phyloP scores from a whole-genome alignment of 208 protist species.

The Balamuthia mandrillaris region DNA sequence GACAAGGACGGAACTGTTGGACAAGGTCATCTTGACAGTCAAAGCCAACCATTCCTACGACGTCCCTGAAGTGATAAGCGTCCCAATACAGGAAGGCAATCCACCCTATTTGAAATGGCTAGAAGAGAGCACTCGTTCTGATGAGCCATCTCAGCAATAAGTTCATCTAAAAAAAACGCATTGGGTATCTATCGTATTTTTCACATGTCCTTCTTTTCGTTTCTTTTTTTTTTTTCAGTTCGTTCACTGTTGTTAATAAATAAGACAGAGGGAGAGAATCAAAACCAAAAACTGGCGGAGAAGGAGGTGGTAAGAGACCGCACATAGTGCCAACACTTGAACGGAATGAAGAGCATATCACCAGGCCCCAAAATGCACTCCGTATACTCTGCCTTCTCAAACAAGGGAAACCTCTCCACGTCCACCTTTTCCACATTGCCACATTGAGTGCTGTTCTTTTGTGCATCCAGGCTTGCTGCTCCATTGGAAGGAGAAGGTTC shows the following conservation, averaged over 20 bases:
- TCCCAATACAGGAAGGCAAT: neutral
- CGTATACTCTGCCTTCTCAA: slow-evolving; percentile 4
- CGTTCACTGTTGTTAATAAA: too few species aligned
- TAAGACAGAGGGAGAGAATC: too few species aligned
- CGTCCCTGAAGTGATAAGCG: neutral
- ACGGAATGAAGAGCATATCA: slow-evolving; percentile 54
- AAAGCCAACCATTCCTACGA: neutral
- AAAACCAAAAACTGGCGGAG: slow-evolving; percentile 45
- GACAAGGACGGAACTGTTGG: neutral
- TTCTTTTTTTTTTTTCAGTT: too few species aligned
- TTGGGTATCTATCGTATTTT: too few species aligned
- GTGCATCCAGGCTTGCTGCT: slow-evolving; percentile 3
- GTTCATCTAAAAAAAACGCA: too few species aligned
- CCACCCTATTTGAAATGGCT: slow-evolving; percentile 8
- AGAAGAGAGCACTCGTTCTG: too few species aligned
- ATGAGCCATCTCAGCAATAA: too few species aligned
- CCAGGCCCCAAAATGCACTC: slow-evolving; percentile 42
- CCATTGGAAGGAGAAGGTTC: neutral
- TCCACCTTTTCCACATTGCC: slow-evolving; percentile 24
- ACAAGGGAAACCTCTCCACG: slow-evolving; percentile 28
- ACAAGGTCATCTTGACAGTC: neutral
- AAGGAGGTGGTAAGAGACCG: slow-evolving; percentile 45
- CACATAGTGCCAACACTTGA: slow-evolving; percentile 44
- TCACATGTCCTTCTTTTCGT: too few species aligned
- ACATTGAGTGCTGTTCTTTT: neutral